Percentiles rank a stretch among this genome's conserved stretches.
These are phyloP conservation scores for Lipomyces mesembrius DNA, from an alignment of 805 yeast species.

Conservation along the genomic window DNA sequence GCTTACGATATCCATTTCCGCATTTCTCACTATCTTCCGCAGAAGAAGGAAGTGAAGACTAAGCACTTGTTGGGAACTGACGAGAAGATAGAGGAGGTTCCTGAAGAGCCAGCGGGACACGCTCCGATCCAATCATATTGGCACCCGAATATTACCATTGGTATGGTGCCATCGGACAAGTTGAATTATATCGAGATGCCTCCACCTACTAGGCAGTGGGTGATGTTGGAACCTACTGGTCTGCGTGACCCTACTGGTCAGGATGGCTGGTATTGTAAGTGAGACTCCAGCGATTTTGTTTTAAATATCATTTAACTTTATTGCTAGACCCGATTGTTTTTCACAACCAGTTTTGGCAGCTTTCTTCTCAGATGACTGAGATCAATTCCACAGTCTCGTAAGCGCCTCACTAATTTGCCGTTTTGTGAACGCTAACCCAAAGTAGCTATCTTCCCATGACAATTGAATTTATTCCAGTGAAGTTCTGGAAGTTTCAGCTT, in stretches of 20 bases:
- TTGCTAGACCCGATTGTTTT: constrained; percentile 45
- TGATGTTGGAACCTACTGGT: constrained; percentile 42
- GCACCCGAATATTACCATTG: constrained; percentile 49
- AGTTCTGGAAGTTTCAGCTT: constrained; percentile 46
- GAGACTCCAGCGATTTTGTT: neutral
- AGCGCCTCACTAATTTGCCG: neutral
- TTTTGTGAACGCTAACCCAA: neutral
- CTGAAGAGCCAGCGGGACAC: constrained; percentile 25
- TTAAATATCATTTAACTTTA: neutral
- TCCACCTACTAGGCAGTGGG: constrained; percentile 39
- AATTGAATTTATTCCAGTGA: constrained; percentile 42
- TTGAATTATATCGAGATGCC: constrained; percentile 39
- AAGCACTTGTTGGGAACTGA: constrained; percentile 43
- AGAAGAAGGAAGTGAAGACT: constrained; percentile 41
- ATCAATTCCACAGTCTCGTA: constrained; percentile 42
- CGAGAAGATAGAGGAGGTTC: constrained; percentile 38
- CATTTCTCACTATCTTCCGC: constrained; percentile 44
- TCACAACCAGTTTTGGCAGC: constrained; percentile 51
- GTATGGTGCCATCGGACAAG: constrained; percentile 40
- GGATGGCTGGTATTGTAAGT: constrained; percentile 45
- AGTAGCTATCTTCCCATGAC: constrained; percentile 41
- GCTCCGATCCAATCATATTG: constrained; percentile 43
- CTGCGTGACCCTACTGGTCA: constrained; percentile 43
- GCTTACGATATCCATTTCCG: constrained; percentile 35
- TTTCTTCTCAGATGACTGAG: constrained; percentile 46